phyloP scores from a whole-genome alignment of 192 early-diverging fungal species.

The Coemansia sp. region DNA sequence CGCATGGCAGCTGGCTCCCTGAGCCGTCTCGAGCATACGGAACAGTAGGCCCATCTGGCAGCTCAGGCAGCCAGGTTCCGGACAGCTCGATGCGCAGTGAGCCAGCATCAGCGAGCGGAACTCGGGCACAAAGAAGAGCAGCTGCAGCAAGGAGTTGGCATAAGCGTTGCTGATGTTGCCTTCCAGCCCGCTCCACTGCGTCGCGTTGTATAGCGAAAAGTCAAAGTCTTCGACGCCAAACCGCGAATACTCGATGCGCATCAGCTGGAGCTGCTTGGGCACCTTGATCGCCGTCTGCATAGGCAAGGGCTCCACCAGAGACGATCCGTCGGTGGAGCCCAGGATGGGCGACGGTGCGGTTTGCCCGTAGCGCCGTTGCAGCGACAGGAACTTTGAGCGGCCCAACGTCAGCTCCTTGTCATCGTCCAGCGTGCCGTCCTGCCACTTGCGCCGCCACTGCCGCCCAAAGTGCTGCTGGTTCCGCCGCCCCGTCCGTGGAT shows the following conservation, averaged over 20 bases:
- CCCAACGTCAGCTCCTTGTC: constrained; percentile 41
- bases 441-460: constrained; percentile 29
- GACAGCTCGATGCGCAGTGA: constrained; percentile 65
- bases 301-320: background rate
- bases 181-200: constrained; percentile 81
- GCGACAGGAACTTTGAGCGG: constrained; percentile 36
- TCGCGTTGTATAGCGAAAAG: constrained; percentile 95
- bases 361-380: constrained; percentile 41
- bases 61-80: constrained; percentile 70
- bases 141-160: constrained; percentile 85
- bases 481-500: constrained; percentile 64
- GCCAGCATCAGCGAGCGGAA: constrained; percentile 64
- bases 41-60: constrained; percentile 95
- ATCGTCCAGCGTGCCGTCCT: constrained; percentile 15
- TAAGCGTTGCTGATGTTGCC: constrained; percentile 87
- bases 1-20: constrained; percentile 94
- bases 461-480: constrained; percentile 60
- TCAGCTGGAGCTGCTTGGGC: constrained; percentile 36
- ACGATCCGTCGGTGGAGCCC: background rate
- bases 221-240: constrained; percentile 99
- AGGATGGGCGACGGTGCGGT: background rate
- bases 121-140: constrained; percentile 64
- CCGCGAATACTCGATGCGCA: constrained; percentile 55
- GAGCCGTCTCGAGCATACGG: constrained; percentile 80
- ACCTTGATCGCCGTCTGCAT: constrained; percentile 9